A percentile compares a stretch with the other conserved stretches of the same genome.
These are phyloP conservation scores for Geotrichum phurueaensis DNA, from an alignment of 1,139 yeast genomes.

Conservation along the genomic window DNA sequence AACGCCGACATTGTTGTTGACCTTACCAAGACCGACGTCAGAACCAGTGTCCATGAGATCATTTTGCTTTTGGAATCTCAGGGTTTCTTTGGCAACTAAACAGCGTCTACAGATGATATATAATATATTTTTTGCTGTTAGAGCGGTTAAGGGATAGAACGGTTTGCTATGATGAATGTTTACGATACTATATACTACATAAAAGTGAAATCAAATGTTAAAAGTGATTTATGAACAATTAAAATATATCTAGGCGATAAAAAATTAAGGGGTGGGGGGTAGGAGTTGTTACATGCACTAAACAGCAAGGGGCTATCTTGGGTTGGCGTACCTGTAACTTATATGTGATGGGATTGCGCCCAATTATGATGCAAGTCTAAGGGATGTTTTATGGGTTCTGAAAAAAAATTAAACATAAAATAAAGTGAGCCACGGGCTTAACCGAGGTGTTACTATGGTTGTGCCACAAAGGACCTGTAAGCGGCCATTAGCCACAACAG, in stretches of 20 bases:
- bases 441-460: background rate
- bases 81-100: slow-evolving; percentile 56
- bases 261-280: too few species aligned
- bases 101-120: background rate
- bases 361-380: background rate
- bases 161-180: background rate
- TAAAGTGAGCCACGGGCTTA: background rate
- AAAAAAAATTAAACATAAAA: too few species aligned
- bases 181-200: background rate
- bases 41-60: slow-evolving; percentile 65
- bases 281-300: too few species aligned
- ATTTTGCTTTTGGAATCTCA: slow-evolving; percentile 68
- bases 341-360: background rate
- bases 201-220: background rate
- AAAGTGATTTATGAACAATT: background rate
- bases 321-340: too few species aligned
- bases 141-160: background rate
- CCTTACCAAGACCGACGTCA: slow-evolving; percentile 44
- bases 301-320: too few species aligned
- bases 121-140: background rate
- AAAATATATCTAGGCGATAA: too few species aligned
- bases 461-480: background rate
- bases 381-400: too few species aligned
- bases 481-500: background rate
- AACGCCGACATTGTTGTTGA: slow-evolving; percentile 52